Evolutionary conservation across 768 basidiomycete genomes (phyloP), one percentile per base, ranked within the genome.

Genomic region (Mycena rosella): DNA sequence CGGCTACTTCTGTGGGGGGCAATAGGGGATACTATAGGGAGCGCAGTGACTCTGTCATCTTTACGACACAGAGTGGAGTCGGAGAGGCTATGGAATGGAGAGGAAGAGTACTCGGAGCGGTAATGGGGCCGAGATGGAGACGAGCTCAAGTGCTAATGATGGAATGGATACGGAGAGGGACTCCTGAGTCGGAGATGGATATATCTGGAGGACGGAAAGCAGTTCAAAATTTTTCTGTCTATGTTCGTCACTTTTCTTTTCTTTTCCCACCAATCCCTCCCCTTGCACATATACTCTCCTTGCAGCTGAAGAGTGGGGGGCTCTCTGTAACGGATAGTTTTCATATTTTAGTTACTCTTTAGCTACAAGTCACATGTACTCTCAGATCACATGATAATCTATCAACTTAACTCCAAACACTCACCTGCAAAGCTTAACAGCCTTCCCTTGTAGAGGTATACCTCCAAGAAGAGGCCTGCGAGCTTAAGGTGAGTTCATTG

Each of bases 1-100:
- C 60, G 36, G 60, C 60, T 60, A 14, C 60, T 60, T 60, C 52
- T 36, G 36, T 60, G 60, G 60, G 60, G 60, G 60, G 60, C 36
- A 27, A n/a, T 51, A 51, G 59, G 49, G 60, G 38, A 60, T 60
- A 26, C 48, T 52, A 60, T 60, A 29, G 57, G 49, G 26, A 51
- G 48, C 36, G 48, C 4, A 60, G 60, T 22, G 48, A 52, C n/a
- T n/a, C n/a, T n/a, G n/a, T n/a, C n/a, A n/a, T n/a, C n/a, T n/a
- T 38, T 26, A 13, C 27, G 26, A 10, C 10, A 40, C 48, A n/a
- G 49, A 60, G 36, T 60, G 60, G 60, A 60, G 27, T 60, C 27
- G 32, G 49, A 60, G 60, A 60, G 60, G 49, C 26, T 42, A 2
- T 22, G 36, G 58, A 60, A 9, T 47, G 20, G 47, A 60, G 58